phyloP scores from a whole-genome alignment of 2,329 filamentous ascomycete genomes.

The Corinectria fuckeliana region DNA sequence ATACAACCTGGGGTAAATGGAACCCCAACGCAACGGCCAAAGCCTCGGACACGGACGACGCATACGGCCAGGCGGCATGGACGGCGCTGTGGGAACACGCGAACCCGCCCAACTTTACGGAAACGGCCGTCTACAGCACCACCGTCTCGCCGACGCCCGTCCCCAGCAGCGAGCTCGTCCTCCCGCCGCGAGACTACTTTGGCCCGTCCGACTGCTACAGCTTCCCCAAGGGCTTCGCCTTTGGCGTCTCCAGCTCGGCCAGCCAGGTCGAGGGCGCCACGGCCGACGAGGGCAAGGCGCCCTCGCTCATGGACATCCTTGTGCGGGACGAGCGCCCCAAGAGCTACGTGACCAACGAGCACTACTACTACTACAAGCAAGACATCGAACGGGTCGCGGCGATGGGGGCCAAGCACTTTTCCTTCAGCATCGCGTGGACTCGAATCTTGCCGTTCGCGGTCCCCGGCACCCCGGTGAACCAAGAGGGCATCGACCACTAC shows the following conservation, averaged over 20 bases:
- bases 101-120: slow-evolving; percentile 44
- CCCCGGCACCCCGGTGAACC: slow-evolving; percentile 57
- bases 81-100: slow-evolving; percentile 43
- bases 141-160: slow-evolving; percentile 63
- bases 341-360: slow-evolving; percentile 52
- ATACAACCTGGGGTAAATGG: slow-evolving; percentile 46
- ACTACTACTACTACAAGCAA: slow-evolving; percentile 64
- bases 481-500: slow-evolving; percentile 58
- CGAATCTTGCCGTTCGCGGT: slow-evolving; percentile 59
- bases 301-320: slow-evolving; percentile 52
- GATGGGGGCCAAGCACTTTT: slow-evolving; percentile 58
- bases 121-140: slow-evolving; percentile 45
- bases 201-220: slow-evolving; percentile 54
- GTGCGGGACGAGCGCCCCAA: slow-evolving; percentile 35
- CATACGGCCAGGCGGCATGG: slow-evolving; percentile 42
- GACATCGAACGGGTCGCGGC: slow-evolving; percentile 60
- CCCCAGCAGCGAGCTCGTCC: slow-evolving; percentile 59
- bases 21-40: slow-evolving; percentile 38
- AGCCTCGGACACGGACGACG: slow-evolving; percentile 39
- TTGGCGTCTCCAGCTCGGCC: slow-evolving; percentile 57
- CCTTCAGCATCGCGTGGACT: slow-evolving; percentile 60
- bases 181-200: slow-evolving; percentile 61
- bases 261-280: slow-evolving; percentile 54
- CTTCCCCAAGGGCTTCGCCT: slow-evolving; percentile 55
- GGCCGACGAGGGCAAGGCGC: slow-evolving; percentile 51